Conservation (phyloP, 2,329 filamentous ascomycete genomes). For the Diaporthe amygdali region DNA sequence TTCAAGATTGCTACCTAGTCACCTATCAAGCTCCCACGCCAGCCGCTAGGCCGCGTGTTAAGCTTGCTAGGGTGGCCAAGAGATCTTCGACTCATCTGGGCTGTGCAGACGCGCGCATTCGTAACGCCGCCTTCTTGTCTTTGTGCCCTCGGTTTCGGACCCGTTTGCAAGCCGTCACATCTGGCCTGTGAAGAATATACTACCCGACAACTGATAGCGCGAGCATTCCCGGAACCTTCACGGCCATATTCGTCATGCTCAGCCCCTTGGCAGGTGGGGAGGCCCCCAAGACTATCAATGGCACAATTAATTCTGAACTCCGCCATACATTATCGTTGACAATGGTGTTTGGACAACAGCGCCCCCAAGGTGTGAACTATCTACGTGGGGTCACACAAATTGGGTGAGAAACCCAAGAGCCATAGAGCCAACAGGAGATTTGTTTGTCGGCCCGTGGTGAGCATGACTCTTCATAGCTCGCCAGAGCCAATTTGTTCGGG, state of each 20-base stretch:
- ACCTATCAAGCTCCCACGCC: slow-evolving; percentile 4
- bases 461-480: not conserved
- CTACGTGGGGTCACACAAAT: not conserved
- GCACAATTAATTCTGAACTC: too few relatives aligned
- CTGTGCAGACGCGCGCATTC: not conserved
- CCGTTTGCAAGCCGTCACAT: not conserved
- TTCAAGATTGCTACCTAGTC: not conserved
- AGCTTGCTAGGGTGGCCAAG: not conserved
- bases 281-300: too few relatives aligned
- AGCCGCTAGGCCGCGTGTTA: slow-evolving; percentile 10
- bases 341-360: not conserved
- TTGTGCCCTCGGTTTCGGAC: not conserved
- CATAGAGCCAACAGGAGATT: not conserved
- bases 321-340: not conserved
- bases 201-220: not conserved
- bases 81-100: not conserved
- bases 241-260: not conserved
- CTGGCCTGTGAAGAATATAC: not conserved
- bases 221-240: not conserved
- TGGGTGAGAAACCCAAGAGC: not conserved
- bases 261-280: not conserved
- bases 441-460: not conserved
- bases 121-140: slow-evolving; percentile 1
- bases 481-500: not conserved
- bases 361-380: too few relatives aligned